Base-by-base conservation (phyloP, 176 grass and related monocot genomes). In the Raddia guianensis region DNA sequence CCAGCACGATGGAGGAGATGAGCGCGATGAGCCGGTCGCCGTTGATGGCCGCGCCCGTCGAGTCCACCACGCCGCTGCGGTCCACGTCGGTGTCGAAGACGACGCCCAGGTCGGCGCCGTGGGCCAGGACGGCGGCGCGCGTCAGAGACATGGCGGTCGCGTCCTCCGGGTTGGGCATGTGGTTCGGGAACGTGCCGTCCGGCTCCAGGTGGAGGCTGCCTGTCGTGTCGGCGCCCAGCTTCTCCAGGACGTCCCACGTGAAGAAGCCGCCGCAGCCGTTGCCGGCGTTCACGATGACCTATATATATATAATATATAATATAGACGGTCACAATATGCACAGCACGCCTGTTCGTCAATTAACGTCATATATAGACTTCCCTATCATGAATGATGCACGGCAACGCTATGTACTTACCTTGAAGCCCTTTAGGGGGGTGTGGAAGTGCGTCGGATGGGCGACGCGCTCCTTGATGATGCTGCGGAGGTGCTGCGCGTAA, bases 71-170 rank as follows among this genome's bases (percentile, higher is more conserved):
- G 43, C 94, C 94, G 58, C 94, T 90, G 27, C 91, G 94, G 81
- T 93, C 94, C 12, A 97, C 94, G 79, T 97, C 91, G 11, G 94
- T 97, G 85, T 97, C 91, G 69, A 97, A 97, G 44, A 97, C 94
- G 20, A 97, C 64, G 59, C 91, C 91, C 42, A 93, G 94, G 86
- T 97, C 86, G 0, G 94, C 94, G 35, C 40, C 78, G 5, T 69
- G 72, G 19, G 55, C 58, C 33, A 97, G 86, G 14, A 97, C 91
- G 15, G 91, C 81, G 13, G 50, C 43, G 43, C 91, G 81, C 33
- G 94, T 93, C 6, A 88, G 51, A 2, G 88, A 54, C 91, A 97
- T 97, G 71, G 94, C 91, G 1, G 79, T 91, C 0, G 86, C 56
- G 43, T 97, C 91, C 81, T 97, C 94, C 33, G 94, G 94, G 86